Base-by-base conservation (phyloP, 805 yeast genomes). In the Candida lessepsii region DNA sequence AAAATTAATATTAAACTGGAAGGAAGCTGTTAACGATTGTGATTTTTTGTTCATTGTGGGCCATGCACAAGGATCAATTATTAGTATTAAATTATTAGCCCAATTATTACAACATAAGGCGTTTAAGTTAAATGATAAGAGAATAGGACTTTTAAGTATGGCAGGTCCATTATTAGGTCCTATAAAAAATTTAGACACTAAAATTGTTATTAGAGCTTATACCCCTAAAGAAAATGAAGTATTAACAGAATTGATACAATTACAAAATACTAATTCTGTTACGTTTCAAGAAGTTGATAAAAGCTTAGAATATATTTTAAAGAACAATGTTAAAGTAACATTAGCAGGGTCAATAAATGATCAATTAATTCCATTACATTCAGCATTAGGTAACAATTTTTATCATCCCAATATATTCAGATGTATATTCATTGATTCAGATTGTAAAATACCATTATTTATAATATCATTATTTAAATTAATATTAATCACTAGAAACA, bases 321-420 rank as follows among this genome's bases (percentile, higher is more conserved):
- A 37, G 3, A 16, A 42, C 13, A 61, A 65, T 40, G 70, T 63
- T 21, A 69, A 68, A 40, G 46, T 69, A 6, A 59, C 70, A 2
- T 52, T 67, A 20, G 49, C 57, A 11, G 73, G 65, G 3, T 42
- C 64, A 7, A 44, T 57, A 3, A 52, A 55, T 32, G 73, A 68
- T 44, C 71, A 60, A 44, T 55, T 65, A 29, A 51, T 69, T n/a
- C 71, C 71, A 3, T 36, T 67, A 1, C 50, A 48, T 26, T 63
- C 69, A 8, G 44, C 70, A 5, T 47, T 67, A 28, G 61, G 50
- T 5, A 43, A 47, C n/a, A 51, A 55, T 17, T 49, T 50, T 18
- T 48, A 56, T 16, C 75, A 69, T 42, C 70, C 73, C 1, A 67
- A 67, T 41, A 60, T 69, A 13, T 63, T 44, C 41, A 54, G 70